Conservation (phyloP, 192 early-diverging fungal genomes). For the Borealophlyctis nickersoniae region DNA sequence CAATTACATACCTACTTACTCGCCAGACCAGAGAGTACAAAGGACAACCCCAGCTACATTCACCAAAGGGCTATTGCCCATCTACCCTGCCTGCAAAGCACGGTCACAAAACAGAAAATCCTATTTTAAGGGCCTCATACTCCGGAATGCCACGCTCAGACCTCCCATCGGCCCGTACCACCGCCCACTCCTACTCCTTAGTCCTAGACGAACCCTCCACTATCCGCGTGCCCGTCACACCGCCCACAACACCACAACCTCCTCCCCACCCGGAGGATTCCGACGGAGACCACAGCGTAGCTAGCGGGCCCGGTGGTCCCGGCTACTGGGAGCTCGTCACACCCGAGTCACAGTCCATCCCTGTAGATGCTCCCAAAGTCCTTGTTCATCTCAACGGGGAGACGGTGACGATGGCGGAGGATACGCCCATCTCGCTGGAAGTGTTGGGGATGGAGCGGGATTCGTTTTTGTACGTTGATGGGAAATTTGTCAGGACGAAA, state of each 20-base stretch:
- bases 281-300: not conserved
- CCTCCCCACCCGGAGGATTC: not conserved
- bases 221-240: not conserved
- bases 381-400: slow-evolving; percentile 9
- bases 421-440: slow-evolving; percentile 4
- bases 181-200: not conserved
- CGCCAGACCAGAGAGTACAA: too few relatives aligned
- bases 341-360: not conserved
- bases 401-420: not conserved
- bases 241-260: not conserved
- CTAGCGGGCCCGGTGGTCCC: not conserved
- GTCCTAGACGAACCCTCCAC: not conserved
- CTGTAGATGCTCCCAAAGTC: not conserved
- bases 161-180: not conserved
- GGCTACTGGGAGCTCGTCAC: not conserved
- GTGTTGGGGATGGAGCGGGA: slow-evolving; percentile 2
- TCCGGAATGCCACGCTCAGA: too few relatives aligned
- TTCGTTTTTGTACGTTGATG: slow-evolving; percentile 12
- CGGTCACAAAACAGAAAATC: too few relatives aligned
- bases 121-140: too few relatives aligned
- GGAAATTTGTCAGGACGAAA: not conserved
- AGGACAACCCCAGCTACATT: too few relatives aligned
- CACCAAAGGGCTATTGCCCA: too few relatives aligned
- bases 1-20: too few relatives aligned
- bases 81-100: too few relatives aligned